Conservation (phyloP, 1,284 basidiomycete species). For the Singerocomus rubriflavus region DNA sequence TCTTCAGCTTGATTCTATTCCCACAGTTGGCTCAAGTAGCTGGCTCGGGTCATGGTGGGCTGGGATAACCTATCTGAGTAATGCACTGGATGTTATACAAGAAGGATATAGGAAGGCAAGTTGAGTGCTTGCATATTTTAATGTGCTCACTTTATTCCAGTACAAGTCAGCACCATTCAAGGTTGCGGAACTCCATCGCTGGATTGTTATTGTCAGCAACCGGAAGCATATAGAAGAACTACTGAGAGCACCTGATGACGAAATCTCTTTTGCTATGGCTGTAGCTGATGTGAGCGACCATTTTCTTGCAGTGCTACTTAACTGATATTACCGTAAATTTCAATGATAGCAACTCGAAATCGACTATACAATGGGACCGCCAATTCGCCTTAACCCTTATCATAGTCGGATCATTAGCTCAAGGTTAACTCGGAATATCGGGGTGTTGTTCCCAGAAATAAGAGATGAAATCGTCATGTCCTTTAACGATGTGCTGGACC, state of each 20-base stretch:
- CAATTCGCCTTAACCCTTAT: constrained; percentile 26
- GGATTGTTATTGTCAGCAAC: constrained; percentile 37
- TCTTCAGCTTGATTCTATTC: constrained; percentile 18
- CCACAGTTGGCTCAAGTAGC: constrained; percentile 12
- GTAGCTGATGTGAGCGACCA: constrained; percentile 30
- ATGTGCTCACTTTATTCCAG: neutral
- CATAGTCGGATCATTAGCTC: constrained; percentile 24
- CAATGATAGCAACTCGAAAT: constrained; percentile 16
- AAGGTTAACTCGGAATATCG: constrained; percentile 33
- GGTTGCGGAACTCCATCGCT: neutral
- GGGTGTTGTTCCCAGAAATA: constrained; percentile 14
- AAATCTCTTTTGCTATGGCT: constrained; percentile 19
- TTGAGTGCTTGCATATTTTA: neutral
- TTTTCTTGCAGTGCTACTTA: neutral
- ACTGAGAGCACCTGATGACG: too few species aligned
- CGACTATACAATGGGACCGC: constrained; percentile 30
- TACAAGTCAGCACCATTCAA: neutral
- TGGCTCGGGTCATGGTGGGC: constrained; percentile 20
- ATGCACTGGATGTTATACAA: constrained; percentile 13
- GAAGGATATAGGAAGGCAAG: constrained; percentile 21
- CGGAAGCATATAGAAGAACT: constrained; percentile 6
- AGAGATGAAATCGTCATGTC: too few species aligned
- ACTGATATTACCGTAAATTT: too few species aligned
- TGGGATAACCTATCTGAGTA: constrained; percentile 9
- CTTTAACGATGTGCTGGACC: too few species aligned